These are phyloP conservation scores for Asterochloris erici DNA, from an alignment of 139 green algal species.

Conservation along the genomic window DNA sequence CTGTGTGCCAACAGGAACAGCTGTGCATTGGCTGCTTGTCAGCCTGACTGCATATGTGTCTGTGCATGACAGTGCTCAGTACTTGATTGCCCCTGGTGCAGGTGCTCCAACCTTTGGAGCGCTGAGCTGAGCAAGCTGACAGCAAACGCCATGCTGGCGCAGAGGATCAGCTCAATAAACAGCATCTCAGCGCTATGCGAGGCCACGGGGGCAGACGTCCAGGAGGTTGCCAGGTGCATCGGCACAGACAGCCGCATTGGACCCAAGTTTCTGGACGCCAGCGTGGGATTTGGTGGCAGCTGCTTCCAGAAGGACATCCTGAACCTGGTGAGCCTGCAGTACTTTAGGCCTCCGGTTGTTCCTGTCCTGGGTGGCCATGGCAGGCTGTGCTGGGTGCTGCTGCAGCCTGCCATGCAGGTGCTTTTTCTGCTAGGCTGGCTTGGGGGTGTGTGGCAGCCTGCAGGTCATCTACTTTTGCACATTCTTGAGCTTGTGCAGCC, in stretches of 20 bases:
- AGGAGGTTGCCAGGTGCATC: conserved; percentile 86
- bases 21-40: too few relatives aligned
- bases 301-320: conserved; percentile 99
- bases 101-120: conserved; percentile 90
- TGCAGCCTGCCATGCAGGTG: too few relatives aligned
- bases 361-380: too few relatives aligned
- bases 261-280: conserved; percentile 95
- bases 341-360: too few relatives aligned
- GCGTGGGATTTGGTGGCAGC: conserved; percentile 96
- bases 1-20: too few relatives aligned
- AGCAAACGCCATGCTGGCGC: conserved; percentile 96
- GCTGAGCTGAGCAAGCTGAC: conserved; percentile 99
- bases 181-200: conserved; percentile 98
- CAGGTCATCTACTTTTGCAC: too few relatives aligned
- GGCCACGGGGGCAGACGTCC: conserved; percentile 90
- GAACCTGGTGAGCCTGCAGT: conserved; percentile 67
- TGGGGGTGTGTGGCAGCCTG: conserved; percentile 1
- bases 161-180: conserved; percentile 99
- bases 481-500: too few relatives aligned
- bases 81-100: too few relatives aligned
- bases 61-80: too few relatives aligned
- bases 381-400: too few relatives aligned
- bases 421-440: neutral
- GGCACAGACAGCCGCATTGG: conserved; percentile 96
- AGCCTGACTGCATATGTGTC: too few relatives aligned